These are phyloP conservation scores for Pleurotus platypus DNA, from an alignment of 768 basidiomycete species.

Conservation along the genomic window DNA sequence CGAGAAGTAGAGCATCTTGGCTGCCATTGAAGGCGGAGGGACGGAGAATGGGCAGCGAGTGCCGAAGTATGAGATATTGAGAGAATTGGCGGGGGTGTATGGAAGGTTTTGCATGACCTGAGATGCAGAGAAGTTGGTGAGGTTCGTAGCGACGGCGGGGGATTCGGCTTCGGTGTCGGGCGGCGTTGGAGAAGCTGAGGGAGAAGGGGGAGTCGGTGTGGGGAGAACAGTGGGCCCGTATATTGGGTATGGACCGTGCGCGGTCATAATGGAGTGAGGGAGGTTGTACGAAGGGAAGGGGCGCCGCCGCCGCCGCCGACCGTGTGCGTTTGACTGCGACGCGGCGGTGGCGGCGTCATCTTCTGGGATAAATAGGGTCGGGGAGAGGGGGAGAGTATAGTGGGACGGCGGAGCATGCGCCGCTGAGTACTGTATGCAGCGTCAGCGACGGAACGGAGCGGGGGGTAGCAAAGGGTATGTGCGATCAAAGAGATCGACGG, in stretches of 20 bases:
- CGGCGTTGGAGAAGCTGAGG: slow-evolving; percentile 50
- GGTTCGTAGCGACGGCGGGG: not conserved
- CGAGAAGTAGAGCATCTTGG: slow-evolving; percentile 61
- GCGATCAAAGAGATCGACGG: no score
- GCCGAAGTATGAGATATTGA: slow-evolving; percentile 25
- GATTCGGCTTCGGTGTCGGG: not conserved
- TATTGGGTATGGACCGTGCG: slow-evolving; percentile 45
- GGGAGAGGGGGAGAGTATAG: slow-evolving; percentile 47
- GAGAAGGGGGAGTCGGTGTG: slow-evolving; percentile 38
- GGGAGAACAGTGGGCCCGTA: slow-evolving; percentile 31
- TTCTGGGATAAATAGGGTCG: slow-evolving; percentile 10
- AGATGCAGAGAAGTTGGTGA: no score
- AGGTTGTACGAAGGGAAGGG: slow-evolving; percentile 4
- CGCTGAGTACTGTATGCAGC: slow-evolving; percentile 42
- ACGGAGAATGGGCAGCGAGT: slow-evolving; percentile 21
- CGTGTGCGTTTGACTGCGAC: not conserved
- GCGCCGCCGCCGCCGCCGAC: not conserved
- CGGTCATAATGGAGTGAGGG: slow-evolving; percentile 23
- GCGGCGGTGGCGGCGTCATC: slow-evolving; percentile 10
- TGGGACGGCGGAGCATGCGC: slow-evolving; percentile 62
- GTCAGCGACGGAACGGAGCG: slow-evolving; percentile 4
- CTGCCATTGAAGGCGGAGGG: slow-evolving; percentile 50
- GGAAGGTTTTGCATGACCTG: not conserved
- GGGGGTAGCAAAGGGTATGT: slow-evolving; percentile 6
- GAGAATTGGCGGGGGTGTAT: slow-evolving; percentile 12